Conservation (phyloP, 257 asterid genomes). For the Fraxinus quadrangulata region DNA sequence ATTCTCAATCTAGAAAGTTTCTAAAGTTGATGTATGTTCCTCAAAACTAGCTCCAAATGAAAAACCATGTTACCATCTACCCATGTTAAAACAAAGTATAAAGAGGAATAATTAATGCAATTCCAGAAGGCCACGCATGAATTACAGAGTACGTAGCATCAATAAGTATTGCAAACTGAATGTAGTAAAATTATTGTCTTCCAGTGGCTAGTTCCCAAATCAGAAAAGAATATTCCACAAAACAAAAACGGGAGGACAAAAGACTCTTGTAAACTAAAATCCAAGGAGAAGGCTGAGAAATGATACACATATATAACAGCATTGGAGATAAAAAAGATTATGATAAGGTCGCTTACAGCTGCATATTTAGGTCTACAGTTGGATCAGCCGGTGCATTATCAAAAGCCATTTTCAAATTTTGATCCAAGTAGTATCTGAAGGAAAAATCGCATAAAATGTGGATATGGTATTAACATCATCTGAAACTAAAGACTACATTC, state of each 20-base stretch:
- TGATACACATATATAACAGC: neutral
- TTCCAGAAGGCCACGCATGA: neutral
- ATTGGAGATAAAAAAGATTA: neutral
- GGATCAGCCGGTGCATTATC: conserved; percentile 91
- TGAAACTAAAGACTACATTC: conserved; percentile 9
- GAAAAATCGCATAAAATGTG: conserved; percentile 20
- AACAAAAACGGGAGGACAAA: neutral
- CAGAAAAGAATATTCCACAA: neutral
- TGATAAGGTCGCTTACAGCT: conserved; percentile 53
- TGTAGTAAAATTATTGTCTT: neutral
- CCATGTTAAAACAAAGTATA: neutral
- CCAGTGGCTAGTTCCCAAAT: neutral
- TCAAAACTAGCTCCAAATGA: neutral
- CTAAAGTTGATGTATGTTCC: neutral
- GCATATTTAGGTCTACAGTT: conserved; percentile 86
- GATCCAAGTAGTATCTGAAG: conserved; percentile 64
- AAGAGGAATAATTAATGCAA: neutral
- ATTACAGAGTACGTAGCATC: neutral
- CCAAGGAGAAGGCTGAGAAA: neutral
- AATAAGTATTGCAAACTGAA: neutral
- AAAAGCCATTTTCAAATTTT: conserved; percentile 71
- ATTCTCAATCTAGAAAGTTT: neutral
- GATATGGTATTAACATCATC: conserved; percentile 16
- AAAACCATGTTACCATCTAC: neutral
- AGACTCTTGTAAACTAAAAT: neutral